Conservation (phyloP, 352 stramenopile species). For the Pythium rishiriense region DNA sequence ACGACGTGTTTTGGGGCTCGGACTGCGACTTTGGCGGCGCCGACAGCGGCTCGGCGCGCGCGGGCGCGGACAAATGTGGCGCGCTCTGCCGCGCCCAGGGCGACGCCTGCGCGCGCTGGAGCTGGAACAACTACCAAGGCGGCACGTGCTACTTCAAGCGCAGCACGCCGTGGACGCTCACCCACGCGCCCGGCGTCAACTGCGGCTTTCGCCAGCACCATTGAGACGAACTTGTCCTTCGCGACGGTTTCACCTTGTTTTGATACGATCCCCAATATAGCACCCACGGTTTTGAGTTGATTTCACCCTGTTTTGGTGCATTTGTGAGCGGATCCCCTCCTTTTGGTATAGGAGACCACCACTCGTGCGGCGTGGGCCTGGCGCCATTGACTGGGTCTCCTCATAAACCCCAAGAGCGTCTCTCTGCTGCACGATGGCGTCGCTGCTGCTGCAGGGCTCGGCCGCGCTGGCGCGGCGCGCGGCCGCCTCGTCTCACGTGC, state of each 20-base stretch:
- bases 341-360: neutral
- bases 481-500: neutral
- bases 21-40: conserved; percentile 25
- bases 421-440: conserved; percentile 1
- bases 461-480: conserved; percentile 20
- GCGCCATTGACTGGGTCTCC: neutral
- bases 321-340: neutral
- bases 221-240: too few species aligned
- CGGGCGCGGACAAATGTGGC: conserved; percentile 27
- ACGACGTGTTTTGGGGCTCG: conserved; percentile 28
- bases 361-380: neutral
- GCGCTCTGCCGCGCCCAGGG: conserved; percentile 9
- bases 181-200: conserved; percentile 4
- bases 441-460: conserved; percentile 16
- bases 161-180: conserved; percentile 20
- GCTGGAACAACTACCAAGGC: conserved; percentile 25
- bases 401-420: neutral
- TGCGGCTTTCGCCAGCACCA: conserved; percentile 29
- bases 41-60: conserved; percentile 13
- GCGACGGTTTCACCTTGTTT: conserved; percentile 1
- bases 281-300: too few species aligned
- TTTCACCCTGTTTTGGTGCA: neutral
- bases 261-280: too few species aligned
- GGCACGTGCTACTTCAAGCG: conserved; percentile 30
- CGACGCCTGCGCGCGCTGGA: conserved; percentile 26